Base-by-base conservation (phyloP, 805 yeast species). In the Saccharomyces mikatae region DNA sequence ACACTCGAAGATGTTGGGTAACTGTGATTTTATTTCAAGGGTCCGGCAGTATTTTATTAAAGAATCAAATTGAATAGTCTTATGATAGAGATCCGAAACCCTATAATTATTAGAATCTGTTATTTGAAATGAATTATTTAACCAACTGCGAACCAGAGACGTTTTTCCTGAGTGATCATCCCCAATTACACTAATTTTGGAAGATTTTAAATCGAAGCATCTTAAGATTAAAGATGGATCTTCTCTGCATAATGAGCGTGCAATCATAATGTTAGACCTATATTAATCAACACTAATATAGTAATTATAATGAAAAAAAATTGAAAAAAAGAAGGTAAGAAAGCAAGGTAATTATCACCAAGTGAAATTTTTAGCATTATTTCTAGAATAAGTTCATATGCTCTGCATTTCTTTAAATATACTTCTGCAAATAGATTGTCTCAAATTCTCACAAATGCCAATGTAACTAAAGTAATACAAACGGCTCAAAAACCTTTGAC, bases 181-280 rank as follows among this genome's bases (percentile, higher is more conserved):
- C 1, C 70, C 71, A 57, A 66, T 58, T 6, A 67, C 61, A 41
- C 64, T 61, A 6, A 67, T 60, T 21, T 65, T 54, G 10, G 62
- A 54, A 8, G 58, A 53, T 11, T 53, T 36, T 1, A 57, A 14
- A 50, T 66, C 68, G 28, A 51, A 48, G 41, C 62, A 62, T 24
- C 68, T 58, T 6, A 62, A 63, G 5, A 53, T 29, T 55, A n/a
- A 48, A 2, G 51, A 24, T 4, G 52, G 28, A 8, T 41, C 28
- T 1, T 51, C 26, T 47, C 60, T 60, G 30, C 53, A 61, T 30
- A 58, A 30, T 32, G 56, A 17, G 24, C 56, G 8, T 11, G 49
- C 47, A 8, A 51, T 53, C 61, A 58, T 58, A 22, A 17, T 17
- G 8, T 36, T n/a, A 6, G 41, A 36, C 22, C 41, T 36, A 13